Base-by-base conservation (phyloP, 306 rosid species). In the Macrotyloma uniflorum region DNA sequence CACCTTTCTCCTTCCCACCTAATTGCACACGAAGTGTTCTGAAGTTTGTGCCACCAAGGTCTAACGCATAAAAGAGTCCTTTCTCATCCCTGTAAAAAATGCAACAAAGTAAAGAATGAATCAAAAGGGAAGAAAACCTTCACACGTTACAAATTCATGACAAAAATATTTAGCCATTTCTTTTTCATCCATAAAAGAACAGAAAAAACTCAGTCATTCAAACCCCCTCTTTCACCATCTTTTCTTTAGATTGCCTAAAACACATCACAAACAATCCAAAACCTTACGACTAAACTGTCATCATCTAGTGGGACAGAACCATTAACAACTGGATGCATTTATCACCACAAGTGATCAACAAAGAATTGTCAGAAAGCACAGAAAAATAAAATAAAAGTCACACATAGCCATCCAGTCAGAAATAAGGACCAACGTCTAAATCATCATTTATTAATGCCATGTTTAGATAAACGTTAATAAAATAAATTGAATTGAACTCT, bases 11-110 rank as follows among this genome's bases (percentile, higher is more conserved):
- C 82, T 83, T 90, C 80, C 99, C 98, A 67, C 94, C 98, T 84
- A 96, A 82, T n/a, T 85, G 93, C 46, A 93, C 91, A 10, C 99
- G 98, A 75, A 96, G 46, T 67, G 91, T 88, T 13, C 99, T 98
- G 47, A 96, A 96, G 83, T 96, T 96, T 49, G 99, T 96, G 67
- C 99, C 99, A 50, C 99, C 99, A 70, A 96, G 99, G 74, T 96
- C 99, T 74, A 96, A 79, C 46, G 99, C 99, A 87, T 96, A 96
- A 79, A 85, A 96, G 42, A 90, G 55, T 51, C 99, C 99, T 59
- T 87, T 83, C 89, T 96, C 99, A 62, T 96, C 89, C 88, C 99
- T 96, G 67, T 16, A 61, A 82, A 73, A 3, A 70, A 8, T 18
- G 70, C 33, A 59, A 61, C 51, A 75, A 82, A 76, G 43, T 73